Conservation (phyloP, 495 filamentous ascomycete genomes). For the Neurospora sp. region DNA sequence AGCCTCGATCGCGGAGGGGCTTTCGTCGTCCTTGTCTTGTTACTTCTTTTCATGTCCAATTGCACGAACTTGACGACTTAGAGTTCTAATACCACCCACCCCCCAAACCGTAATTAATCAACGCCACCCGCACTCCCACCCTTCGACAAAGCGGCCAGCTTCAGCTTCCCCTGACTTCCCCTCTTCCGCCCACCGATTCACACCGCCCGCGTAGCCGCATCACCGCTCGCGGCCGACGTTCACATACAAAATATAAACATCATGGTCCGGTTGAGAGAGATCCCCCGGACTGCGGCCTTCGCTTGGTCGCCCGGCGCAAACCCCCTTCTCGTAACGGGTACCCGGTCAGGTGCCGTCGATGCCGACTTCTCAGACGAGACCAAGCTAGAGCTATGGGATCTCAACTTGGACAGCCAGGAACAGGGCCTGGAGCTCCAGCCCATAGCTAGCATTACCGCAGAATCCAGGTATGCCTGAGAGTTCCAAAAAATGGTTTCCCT, state of each 20-base stretch:
- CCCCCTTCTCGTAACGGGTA: constrained; percentile 89
- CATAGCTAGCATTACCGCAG: constrained; percentile 69
- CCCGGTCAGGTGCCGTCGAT: constrained; percentile 86
- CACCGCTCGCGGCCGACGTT: background rate
- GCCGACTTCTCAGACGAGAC: constrained; percentile 97
- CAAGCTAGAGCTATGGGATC: constrained; percentile 92
- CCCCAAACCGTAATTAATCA: background rate
- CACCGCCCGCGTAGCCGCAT: background rate
- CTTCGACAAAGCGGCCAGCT: background rate
- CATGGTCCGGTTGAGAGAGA: constrained; percentile 94
- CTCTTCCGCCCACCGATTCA: constrained; percentile 1
- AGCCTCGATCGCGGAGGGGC: constrained; percentile 10
- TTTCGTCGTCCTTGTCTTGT: constrained; percentile 6
- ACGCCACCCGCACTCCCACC: background rate
- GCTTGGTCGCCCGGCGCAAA: constrained; percentile 79
- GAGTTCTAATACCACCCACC: background rate
- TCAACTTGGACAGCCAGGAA: constrained; percentile 63
- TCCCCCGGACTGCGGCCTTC: constrained; percentile 91
- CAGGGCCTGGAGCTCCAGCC: constrained; percentile 77
- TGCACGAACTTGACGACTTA: constrained; percentile 3
- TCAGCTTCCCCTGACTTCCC: background rate
- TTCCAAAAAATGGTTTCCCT: background rate
- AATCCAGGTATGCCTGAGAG: constrained; percentile 62
- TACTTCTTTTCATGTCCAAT: constrained; percentile 6
- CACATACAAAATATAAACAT: constrained; percentile 18